These are phyloP conservation scores for Chalara sp. DNA, from an alignment of 2,329 filamentous ascomycete species.

Conservation along the genomic window DNA sequence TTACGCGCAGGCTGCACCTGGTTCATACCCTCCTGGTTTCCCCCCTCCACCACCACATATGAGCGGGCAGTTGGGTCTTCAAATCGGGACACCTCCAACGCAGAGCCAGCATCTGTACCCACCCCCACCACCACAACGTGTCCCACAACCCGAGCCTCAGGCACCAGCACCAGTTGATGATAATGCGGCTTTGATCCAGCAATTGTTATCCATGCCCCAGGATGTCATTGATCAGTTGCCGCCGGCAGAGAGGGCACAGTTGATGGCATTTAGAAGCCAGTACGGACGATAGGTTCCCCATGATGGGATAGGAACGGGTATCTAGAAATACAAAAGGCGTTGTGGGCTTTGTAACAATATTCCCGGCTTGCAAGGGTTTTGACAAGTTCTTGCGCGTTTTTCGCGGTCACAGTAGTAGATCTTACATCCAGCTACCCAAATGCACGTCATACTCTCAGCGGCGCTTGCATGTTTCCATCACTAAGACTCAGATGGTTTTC, in stretches of 20 bases:
- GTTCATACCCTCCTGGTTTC: constrained; percentile 29
- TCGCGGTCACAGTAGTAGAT: no score
- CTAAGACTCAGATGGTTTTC: no score
- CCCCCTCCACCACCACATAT: constrained; percentile 33
- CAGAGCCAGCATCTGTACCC: constrained; percentile 29
- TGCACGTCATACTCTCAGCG: no score
- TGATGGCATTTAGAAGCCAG: constrained; percentile 62
- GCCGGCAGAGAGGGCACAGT: constrained; percentile 68
- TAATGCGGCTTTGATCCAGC: constrained; percentile 68
- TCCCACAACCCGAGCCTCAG: constrained; percentile 12
- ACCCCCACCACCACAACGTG: constrained; percentile 14
- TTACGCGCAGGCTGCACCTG: constrained; percentile 15
- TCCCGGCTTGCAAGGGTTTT: no score
- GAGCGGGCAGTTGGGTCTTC: constrained; percentile 30
- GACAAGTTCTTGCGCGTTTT: no score
- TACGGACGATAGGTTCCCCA: constrained; percentile 13
- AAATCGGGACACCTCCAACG: constrained; percentile 37
- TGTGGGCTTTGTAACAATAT: no score
- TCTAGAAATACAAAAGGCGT: no score
- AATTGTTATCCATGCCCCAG: constrained; percentile 74
- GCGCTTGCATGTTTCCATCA: no score
- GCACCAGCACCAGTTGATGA: constrained; percentile 43
- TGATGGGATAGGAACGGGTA: no score
- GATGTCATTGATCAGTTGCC: constrained; percentile 74
- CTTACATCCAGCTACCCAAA: no score